A percentile compares a stretch with the other conserved stretches of the same genome.
phyloP scores from a whole-genome alignment of 2,329 filamentous ascomycete genomes.

The Coniochaeta ligniaria region DNA sequence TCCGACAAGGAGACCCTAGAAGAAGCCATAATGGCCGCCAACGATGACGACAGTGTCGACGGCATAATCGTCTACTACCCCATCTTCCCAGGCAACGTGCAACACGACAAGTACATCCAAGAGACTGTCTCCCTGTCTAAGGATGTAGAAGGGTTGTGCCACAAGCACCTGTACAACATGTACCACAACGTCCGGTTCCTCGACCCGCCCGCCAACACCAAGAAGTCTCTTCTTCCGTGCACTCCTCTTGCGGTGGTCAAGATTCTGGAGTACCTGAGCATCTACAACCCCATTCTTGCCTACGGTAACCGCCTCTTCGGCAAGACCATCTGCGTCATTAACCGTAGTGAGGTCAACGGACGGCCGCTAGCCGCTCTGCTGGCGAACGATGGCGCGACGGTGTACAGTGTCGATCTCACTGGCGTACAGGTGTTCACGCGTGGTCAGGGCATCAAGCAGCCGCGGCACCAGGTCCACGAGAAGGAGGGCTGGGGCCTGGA shows the following conservation, averaged over 20 bases:
- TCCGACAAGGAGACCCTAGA: conserved; percentile 85
- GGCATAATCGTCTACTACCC: conserved; percentile 98
- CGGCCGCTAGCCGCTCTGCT: conserved; percentile 85
- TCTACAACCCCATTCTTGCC: conserved; percentile 92
- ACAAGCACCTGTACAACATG: conserved; percentile 98
- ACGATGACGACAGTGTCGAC: conserved; percentile 69
- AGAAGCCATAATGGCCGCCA: conserved; percentile 79
- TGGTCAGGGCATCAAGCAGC: conserved; percentile 78
- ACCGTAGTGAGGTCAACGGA: conserved; percentile 92
- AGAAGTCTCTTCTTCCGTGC: conserved; percentile 91
- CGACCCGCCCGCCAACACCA: conserved; percentile 66
- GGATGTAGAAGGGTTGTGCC: conserved; percentile 91
- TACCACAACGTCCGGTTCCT: conserved; percentile 97
- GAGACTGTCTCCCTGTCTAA: conserved; percentile 86
- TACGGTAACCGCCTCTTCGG: conserved; percentile 91
- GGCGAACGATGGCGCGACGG: conserved; percentile 90
- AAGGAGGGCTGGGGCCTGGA: conserved; percentile 73
- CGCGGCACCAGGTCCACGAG: conserved; percentile 76
- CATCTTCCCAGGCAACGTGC: conserved; percentile 74
- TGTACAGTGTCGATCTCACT: conserved; percentile 90
- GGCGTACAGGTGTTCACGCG: conserved; percentile 89
- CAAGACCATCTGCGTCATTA: conserved; percentile 92
- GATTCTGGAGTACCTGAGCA: conserved; percentile 89
- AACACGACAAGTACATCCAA: conserved; percentile 91
- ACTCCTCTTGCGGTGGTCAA: conserved; percentile 95